These are phyloP conservation scores for Backusella australiensis DNA, from an alignment of 192 early-diverging fungal species.

Conservation along the genomic window DNA sequence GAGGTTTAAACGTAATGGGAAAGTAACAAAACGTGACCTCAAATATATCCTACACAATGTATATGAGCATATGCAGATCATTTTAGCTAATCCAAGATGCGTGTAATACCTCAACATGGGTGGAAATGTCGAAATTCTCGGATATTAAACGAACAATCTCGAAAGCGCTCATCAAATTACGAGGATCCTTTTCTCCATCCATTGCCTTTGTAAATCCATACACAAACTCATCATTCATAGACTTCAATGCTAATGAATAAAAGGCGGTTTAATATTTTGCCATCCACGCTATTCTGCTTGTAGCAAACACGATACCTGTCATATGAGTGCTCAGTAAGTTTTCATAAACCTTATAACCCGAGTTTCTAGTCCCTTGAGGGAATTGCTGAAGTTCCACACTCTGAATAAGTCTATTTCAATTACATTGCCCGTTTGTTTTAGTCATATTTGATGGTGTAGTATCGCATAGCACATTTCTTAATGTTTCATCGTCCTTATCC, in stretches of 20 bases:
- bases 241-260: constrained; percentile 49
- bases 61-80: background rate
- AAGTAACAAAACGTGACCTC: constrained; percentile 99
- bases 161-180: constrained; percentile 91
- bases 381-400: constrained; percentile 90
- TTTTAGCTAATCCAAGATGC: background rate
- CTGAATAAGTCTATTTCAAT: constrained; percentile 62
- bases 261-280: background rate
- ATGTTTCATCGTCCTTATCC: background rate
- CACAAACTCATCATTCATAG: constrained; percentile 71
- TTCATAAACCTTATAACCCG: constrained; percentile 73
- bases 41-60: constrained; percentile 72
- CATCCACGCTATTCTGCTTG: background rate
- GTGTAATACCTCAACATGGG: constrained; percentile 66
- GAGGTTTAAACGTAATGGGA: constrained; percentile 97
- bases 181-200: constrained; percentile 99
- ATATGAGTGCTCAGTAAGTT: constrained; percentile 58
- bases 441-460: background rate
- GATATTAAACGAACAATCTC: constrained; percentile 70
- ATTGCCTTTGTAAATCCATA: constrained; percentile 81
- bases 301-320: constrained; percentile 40
- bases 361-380: constrained; percentile 80
- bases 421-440: background rate
- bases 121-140: constrained; percentile 71
- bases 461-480: background rate